phyloP scores from a whole-genome alignment of 495 filamentous ascomycete genomes.

The Aspergillus heteromorphus region DNA sequence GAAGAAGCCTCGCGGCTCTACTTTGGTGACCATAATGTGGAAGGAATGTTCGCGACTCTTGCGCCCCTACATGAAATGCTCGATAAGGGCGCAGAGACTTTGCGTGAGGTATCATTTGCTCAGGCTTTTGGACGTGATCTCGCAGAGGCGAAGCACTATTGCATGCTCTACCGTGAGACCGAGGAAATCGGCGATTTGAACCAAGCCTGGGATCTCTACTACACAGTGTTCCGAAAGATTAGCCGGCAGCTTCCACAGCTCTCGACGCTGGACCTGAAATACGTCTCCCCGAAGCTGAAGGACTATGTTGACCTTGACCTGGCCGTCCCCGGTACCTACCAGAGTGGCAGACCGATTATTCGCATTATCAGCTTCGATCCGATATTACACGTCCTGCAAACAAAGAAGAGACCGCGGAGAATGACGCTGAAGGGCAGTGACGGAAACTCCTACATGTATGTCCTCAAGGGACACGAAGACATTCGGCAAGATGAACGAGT shows the following conservation, averaged over 20 bases:
- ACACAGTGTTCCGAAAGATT: conserved; percentile 94
- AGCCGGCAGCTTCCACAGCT: conserved; percentile 87
- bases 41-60: conserved; percentile 92
- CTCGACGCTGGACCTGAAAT: conserved; percentile 87
- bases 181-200: conserved; percentile 90
- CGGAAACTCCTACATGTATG: conserved; percentile 76
- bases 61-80: conserved; percentile 88
- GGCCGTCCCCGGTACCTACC: conserved; percentile 90
- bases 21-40: conserved; percentile 93
- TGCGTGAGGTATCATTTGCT: conserved; percentile 94
- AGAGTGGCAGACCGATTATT: conserved; percentile 78
- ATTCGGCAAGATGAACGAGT: conserved; percentile 97
- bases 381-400: conserved; percentile 85
- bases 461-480: conserved; percentile 95
- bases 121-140: conserved; percentile 95
- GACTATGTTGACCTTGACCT: conserved; percentile 77
- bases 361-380: conserved; percentile 84
- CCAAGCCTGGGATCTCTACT: conserved; percentile 98
- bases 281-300: conserved; percentile 89
- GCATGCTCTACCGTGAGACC: conserved; percentile 79
- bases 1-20: conserved; percentile 91
- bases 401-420: conserved; percentile 91
- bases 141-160: conserved; percentile 91
- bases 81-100: conserved; percentile 82
- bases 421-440: conserved; percentile 85